Base-by-base conservation (phyloP, 1,284 basidiomycete species). In the Leccinum pallidistipes region DNA sequence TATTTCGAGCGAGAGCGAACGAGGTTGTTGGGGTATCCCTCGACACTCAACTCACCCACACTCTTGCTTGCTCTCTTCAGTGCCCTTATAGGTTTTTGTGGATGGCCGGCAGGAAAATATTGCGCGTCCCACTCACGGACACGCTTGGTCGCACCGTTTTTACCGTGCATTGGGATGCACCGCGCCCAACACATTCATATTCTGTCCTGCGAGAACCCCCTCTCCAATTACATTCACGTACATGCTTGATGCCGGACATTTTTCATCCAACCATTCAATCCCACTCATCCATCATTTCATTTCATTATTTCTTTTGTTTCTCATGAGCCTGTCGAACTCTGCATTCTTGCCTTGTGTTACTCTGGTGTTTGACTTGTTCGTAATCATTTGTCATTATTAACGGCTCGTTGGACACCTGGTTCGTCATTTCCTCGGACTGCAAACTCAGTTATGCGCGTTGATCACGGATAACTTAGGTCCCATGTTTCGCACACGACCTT, bases 361-460 rank as follows among this genome's bases (percentile, higher is more conserved):
- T 55, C 16, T 52, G 51, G 31, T n/a, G 38, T 38, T 43, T 47
- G 49, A 40, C 55, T 50, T 51, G 32, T 29, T 54, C 40, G 56
- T 58, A 55, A 45, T 60, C 34, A 55, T 40, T 40, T n/a, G 38
- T 60, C 51, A 58, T 52, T 57, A 60, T 29, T 29, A 29, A 50
- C 59, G 52, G 36, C 60, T 53, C 40, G 2, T 55, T 47, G 2
- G 52, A 57, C 47, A 21, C 36, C 24, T 32, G 59, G 70, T 70
- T 50, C 40, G 66, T 62, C 55, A 49, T 36, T 11, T 21, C 5
- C 6, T 53, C 9, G 18, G 5, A 55, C 14, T 43, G 16, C n/a
- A 52, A 24, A n/a, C 5, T 34, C 3, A 2, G 18, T 29, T 21
- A 18, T 50, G 18, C 2, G 40, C 32, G 52, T 24, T 67, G 53